These are phyloP conservation scores for Quercus phellos DNA, from an alignment of 331 rosid genomes.

Conservation along the genomic window DNA sequence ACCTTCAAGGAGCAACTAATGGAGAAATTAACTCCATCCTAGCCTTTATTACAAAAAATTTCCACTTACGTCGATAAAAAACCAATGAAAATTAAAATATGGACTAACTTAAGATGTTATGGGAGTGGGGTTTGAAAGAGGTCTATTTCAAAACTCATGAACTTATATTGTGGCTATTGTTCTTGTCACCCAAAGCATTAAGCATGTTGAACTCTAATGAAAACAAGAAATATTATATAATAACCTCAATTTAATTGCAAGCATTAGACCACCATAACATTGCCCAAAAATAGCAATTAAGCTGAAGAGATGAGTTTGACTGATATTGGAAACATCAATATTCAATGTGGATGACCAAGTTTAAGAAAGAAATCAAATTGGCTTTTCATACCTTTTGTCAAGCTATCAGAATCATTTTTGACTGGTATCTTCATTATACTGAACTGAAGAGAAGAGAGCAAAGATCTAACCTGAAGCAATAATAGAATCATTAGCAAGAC, in stretches of 20 bases:
- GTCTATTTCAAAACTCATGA: background rate
- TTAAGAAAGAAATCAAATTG: slow-evolving; percentile 9
- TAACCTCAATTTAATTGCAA: background rate
- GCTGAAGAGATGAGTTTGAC: background rate
- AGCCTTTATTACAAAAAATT: background rate
- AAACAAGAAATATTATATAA: background rate
- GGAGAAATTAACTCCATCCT: background rate
- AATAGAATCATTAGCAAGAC: slow-evolving; percentile 14
- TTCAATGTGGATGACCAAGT: background rate
- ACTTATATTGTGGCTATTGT: too few relatives aligned
- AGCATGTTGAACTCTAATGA: background rate
- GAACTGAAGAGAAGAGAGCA: slow-evolving; percentile 65
- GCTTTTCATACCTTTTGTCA: slow-evolving; percentile 58
- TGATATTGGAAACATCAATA: too few relatives aligned
- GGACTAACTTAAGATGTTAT: background rate
- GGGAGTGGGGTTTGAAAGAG: background rate
- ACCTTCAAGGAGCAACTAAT: background rate
- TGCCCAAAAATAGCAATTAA: background rate
- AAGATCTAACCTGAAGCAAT: slow-evolving; percentile 58
- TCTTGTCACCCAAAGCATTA: background rate
- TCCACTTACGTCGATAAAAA: background rate
- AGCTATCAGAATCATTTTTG: slow-evolving; percentile 53
- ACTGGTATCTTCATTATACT: slow-evolving; percentile 70
- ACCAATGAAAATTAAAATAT: background rate
- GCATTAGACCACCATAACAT: background rate